Conservation (phyloP, 352 stramenopile genomes). For the Pythium biforme region DNA sequence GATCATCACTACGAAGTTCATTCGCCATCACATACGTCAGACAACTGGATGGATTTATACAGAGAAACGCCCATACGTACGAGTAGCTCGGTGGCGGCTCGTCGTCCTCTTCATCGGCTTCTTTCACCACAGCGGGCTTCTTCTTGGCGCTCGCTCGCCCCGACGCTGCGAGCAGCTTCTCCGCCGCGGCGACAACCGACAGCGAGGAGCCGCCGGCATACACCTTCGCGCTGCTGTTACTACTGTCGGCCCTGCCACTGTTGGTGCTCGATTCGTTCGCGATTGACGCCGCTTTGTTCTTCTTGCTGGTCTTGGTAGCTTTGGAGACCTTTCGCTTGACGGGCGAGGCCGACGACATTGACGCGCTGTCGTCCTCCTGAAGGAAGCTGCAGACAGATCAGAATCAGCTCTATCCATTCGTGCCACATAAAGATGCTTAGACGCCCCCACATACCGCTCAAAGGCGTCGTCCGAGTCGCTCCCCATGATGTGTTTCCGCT, state of each 20-base stretch:
- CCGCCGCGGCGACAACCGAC: constrained; percentile 45
- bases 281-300: neutral
- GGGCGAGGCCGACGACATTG: constrained; percentile 32
- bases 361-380: constrained; percentile 54
- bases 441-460: constrained; percentile 38
- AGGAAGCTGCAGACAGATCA: constrained; percentile 41
- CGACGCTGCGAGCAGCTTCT: constrained; percentile 50
- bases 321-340: constrained; percentile 22
- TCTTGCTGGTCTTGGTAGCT: constrained; percentile 18
- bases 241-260: neutral
- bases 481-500: constrained; percentile 15
- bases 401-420: neutral
- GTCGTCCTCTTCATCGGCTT: constrained; percentile 37
- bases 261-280: neutral
- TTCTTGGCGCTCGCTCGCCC: constrained; percentile 31
- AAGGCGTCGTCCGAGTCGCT: constrained; percentile 66
- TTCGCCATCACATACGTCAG: neutral
- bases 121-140: constrained; percentile 14
- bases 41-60: neutral
- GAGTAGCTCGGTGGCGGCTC: constrained; percentile 63
- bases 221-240: neutral
- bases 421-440: neutral
- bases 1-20: constrained; percentile 41
- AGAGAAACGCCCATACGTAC: constrained; percentile 8
- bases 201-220: constrained; percentile 21